Evolutionary conservation across 2,329 filamentous ascomycete genomes (phyloP).

Genomic region (Diaporthe longicolla): DNA sequence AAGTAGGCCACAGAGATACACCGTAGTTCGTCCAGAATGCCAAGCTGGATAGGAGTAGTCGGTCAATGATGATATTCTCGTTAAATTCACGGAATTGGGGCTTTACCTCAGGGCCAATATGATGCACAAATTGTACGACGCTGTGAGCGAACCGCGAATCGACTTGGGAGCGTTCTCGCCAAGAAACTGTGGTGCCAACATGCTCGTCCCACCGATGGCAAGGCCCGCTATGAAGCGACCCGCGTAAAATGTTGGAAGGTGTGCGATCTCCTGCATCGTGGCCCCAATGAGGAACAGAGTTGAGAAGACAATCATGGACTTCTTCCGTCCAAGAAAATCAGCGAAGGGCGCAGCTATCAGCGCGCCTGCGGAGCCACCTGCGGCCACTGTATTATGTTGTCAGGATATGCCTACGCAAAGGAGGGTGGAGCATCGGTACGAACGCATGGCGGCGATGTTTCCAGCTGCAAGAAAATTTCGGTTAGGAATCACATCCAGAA

Average conservation of each 20-base stretch:
- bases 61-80: slow-evolving; percentile 16
- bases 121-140: slow-evolving; percentile 57
- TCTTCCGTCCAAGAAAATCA: slow-evolving; percentile 35
- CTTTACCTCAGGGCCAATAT: slow-evolving; percentile 48
- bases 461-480: slow-evolving; percentile 43
- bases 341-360: slow-evolving; percentile 52
- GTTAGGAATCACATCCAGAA: slow-evolving; percentile 11
- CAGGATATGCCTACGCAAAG: not conserved
- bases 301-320: slow-evolving; percentile 49
- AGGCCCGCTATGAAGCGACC: slow-evolving; percentile 55
- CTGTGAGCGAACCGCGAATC: slow-evolving; percentile 56
- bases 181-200: slow-evolving; percentile 58
- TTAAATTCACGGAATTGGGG: slow-evolving; percentile 1
- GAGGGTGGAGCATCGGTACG: slow-evolving; percentile 28
- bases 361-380: slow-evolving; percentile 53
- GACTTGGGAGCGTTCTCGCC: slow-evolving; percentile 58
- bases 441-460: slow-evolving; percentile 52
- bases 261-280: slow-evolving; percentile 54
- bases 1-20: slow-evolving; percentile 43
- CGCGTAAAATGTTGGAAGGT: slow-evolving; percentile 53
- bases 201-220: slow-evolving; percentile 53
- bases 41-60: not conserved
- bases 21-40: slow-evolving; percentile 48
- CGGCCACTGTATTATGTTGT: slow-evolving; percentile 37
- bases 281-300: slow-evolving; percentile 52